Evolutionary conservation across 2,329 filamentous ascomycete species (phyloP), one percentile per base, ranked within the genome.

Genomic region (Gaeumannomyces sp.): DNA sequence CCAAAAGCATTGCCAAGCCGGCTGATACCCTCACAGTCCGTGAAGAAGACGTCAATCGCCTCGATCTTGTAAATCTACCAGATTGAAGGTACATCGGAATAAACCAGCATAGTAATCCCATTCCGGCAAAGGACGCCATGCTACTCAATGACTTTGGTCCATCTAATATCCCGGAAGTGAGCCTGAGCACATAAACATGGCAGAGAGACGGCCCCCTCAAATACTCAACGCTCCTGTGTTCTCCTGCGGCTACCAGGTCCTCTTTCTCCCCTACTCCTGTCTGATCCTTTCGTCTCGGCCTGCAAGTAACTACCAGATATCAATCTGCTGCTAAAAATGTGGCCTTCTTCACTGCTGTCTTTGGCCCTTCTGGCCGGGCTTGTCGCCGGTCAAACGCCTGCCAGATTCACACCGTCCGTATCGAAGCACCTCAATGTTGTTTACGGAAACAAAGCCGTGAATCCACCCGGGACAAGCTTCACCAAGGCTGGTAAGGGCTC

Each of bases 361-460:
- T 45, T 69, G 4, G 64, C 66, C 25, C 31, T 61, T 13, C 25
- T 64, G n/a, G 64, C 67, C 27, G 27, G 56, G 16, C 25, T 67
- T 14, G 66, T 63, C 2, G 61, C 59, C 2, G 69, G 69, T 1
- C 70, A 73, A 62, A 72, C 71, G 0, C 71, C 71, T 0, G 65
- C 66, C 3, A 69, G 71, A 16, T 72, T 72, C 60, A 63, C 64
- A 1, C 71, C 71, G 4, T 66, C 65, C 22, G 70, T 69, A 0
- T 65, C 60, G 1, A 65, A 65, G 13, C 69, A 68, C 14, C 65
- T 73, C n/a, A 67, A 70, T 25, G 65, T 72, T 5, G 64, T 69
- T 4, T 71, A 70, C 56, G 71, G 71, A 7, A 67, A 63, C 64
- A 73, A 72, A 64, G 64, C 65, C 19, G 67, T 71, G 13, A 65